These are phyloP conservation scores for Geotrichum citri-aurantii DNA, from an alignment of 1,139 yeast genomes.

Conservation along the genomic window DNA sequence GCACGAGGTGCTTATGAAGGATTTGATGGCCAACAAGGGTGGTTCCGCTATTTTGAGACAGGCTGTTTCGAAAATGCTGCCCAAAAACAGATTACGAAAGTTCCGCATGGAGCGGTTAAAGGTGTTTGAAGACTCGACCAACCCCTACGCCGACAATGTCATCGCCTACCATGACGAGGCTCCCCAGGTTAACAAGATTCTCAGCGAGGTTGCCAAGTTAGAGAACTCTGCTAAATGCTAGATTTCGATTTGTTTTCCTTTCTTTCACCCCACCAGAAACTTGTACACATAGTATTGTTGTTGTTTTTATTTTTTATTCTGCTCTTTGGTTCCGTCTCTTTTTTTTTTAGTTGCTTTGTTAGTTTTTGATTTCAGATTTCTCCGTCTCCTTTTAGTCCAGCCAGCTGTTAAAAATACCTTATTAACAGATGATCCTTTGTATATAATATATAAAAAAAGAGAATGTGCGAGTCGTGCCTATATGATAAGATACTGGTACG, in stretches of 20 bases:
- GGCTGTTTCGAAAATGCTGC: conserved; percentile 95
- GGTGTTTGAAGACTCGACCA: conserved; percentile 80
- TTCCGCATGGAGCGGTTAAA: conserved; percentile 77
- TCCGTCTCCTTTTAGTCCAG: neutral
- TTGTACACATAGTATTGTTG: neutral
- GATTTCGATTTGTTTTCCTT: neutral
- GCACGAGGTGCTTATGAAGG: conserved; percentile 76
- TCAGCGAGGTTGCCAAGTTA: conserved; percentile 10
- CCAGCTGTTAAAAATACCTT: neutral
- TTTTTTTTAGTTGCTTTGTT: neutral
- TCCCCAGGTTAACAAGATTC: conserved; percentile 21
- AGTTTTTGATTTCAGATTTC: neutral
- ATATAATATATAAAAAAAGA: neutral
- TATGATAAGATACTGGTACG: neutral
- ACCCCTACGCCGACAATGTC: conserved; percentile 78
- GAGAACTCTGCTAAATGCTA: conserved; percentile 7
- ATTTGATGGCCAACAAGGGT: conserved; percentile 72
- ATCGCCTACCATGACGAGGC: conserved; percentile 80
- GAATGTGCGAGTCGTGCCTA: neutral
- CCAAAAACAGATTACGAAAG: conserved; percentile 79
- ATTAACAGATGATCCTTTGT: neutral
- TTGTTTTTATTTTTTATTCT: neutral
- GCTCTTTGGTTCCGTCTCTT: neutral
- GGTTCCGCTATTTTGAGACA: conserved; percentile 72
- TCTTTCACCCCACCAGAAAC: no score